A percentile compares a stretch with the other conserved stretches of the same genome.
Evolutionary conservation across 768 basidiomycete genomes (phyloP).

Genomic region (Crucibulum laeve): DNA sequence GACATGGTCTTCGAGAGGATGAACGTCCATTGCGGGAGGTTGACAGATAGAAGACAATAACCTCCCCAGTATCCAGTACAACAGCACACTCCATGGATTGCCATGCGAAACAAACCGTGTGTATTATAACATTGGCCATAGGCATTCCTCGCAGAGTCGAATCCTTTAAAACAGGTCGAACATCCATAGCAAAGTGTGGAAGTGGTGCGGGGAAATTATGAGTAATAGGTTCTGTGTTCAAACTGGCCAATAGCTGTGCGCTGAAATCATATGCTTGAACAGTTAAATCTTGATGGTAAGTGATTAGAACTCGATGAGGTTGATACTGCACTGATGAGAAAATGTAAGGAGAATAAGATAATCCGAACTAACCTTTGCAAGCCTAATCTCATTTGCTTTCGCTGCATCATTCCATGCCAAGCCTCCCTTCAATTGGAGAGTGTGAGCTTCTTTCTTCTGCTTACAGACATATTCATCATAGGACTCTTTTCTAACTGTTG

Average conservation of each 20-base stretch:
- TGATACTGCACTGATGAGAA: conserved; percentile 38
- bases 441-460: conserved; percentile 12
- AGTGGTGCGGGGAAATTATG: conserved; percentile 65
- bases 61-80: conserved; percentile 50
- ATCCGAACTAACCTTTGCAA: conserved; percentile 44
- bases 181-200: conserved; percentile 55
- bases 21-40: background rate
- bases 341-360: background rate
- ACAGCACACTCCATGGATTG: conserved; percentile 57
- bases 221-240: conserved; percentile 43
- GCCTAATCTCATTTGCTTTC: conserved; percentile 42
- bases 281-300: conserved; percentile 56
- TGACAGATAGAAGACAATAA: conserved; percentile 45
- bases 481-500: conserved; percentile 40
- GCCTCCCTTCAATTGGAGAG: conserved; percentile 46
- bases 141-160: conserved; percentile 20
- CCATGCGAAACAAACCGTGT: conserved; percentile 42
- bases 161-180: conserved; percentile 46
- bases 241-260: conserved; percentile 51
- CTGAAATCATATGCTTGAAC: conserved; percentile 76
- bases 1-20: background rate
- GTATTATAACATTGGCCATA: conserved; percentile 22
- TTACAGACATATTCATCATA: conserved; percentile 36
- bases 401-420: conserved; percentile 52
- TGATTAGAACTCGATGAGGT: conserved; percentile 60